These are phyloP conservation scores for Mesotaenium endlicherianum DNA, from an alignment of 139 green algal species.

Conservation along the genomic window DNA sequence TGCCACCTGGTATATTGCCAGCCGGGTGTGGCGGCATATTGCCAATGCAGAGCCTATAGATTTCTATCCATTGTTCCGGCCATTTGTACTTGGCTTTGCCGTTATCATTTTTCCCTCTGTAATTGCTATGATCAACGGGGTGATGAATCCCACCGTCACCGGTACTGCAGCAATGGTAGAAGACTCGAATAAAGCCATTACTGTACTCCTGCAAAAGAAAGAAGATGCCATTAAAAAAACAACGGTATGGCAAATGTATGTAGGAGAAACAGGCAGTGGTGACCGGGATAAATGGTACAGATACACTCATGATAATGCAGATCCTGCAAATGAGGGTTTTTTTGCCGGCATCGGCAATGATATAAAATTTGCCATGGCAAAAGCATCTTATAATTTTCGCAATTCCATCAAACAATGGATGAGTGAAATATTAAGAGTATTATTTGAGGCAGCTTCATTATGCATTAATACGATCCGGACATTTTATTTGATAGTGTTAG, in stretches of 20 bases:
- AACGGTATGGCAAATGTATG: background rate
- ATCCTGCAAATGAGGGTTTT: background rate
- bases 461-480: background rate
- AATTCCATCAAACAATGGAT: background rate
- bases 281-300: background rate
- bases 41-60: background rate
- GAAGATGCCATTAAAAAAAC: background rate
- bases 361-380: background rate
- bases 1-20: background rate
- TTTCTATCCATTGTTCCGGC: background rate
- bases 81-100: background rate
- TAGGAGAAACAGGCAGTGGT: background rate
- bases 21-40: background rate
- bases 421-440: background rate
- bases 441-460: background rate
- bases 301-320: background rate
- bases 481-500: background rate
- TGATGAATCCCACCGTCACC: background rate
- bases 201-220: background rate
- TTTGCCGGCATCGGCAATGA: background rate
- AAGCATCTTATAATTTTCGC: background rate
- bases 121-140: background rate
- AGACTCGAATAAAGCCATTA: background rate
- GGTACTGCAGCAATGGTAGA: background rate
- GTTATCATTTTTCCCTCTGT: background rate